phyloP scores from a whole-genome alignment of 768 basidiomycete species.

The Agrocybe chaxingu region DNA sequence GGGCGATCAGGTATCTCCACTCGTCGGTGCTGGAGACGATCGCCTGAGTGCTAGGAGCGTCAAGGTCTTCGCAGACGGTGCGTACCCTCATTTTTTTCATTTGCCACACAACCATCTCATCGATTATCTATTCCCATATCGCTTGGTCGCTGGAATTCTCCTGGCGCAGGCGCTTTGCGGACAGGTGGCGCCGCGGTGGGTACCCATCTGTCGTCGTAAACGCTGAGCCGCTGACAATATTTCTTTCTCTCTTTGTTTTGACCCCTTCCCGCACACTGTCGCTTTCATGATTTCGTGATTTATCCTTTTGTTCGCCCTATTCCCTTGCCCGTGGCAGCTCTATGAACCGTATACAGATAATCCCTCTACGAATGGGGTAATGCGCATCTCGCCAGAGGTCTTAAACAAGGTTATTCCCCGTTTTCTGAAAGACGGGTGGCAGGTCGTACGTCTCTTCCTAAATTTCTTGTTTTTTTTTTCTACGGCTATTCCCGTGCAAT shows the following conservation, averaged over 20 bases:
- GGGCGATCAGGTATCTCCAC: conserved; percentile 57
- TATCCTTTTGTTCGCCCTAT: too few species aligned
- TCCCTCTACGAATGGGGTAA: conserved; percentile 71
- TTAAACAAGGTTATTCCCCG: conserved; percentile 60
- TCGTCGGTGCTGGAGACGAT: conserved; percentile 56
- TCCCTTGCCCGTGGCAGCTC: conserved; percentile 38
- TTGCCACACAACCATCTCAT: conserved; percentile 1
- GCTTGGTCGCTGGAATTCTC: too few species aligned
- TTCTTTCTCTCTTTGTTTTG: neutral
- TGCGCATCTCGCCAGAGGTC: conserved; percentile 63
- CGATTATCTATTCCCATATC: neutral
- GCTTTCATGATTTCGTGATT: neutral
- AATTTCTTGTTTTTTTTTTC: neutral
- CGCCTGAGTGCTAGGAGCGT: conserved; percentile 70
- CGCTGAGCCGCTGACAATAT: neutral
- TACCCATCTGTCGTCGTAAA: neutral
- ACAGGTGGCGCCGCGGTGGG: conserved; percentile 84
- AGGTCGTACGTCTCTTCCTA: conserved; percentile 64
- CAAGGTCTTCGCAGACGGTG: conserved; percentile 76
- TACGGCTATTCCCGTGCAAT: too few species aligned
- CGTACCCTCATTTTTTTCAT: neutral
- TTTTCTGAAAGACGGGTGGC: conserved; percentile 82
- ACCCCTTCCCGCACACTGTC: too few species aligned
- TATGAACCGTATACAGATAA: conserved; percentile 82
- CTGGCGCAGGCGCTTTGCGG: conserved; percentile 68